Evolutionary conservation across 2,329 filamentous ascomycete genomes (phyloP).

Genomic region (Juglanconis sp.): DNA sequence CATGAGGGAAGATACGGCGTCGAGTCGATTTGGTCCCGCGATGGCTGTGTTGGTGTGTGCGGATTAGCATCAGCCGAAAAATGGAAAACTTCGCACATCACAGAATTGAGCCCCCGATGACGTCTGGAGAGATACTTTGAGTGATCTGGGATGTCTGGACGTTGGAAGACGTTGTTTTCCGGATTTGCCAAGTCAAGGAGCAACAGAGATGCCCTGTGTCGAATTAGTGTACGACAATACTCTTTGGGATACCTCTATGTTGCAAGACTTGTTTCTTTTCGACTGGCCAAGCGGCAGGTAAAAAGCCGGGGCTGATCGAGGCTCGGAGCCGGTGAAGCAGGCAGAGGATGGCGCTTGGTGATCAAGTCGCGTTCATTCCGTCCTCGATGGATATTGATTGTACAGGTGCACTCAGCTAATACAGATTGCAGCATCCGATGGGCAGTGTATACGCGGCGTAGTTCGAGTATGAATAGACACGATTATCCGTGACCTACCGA

Average conservation of each 20-base stretch:
- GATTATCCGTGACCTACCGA: too few relatives aligned
- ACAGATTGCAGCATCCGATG: too few relatives aligned
- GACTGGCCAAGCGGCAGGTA: background rate
- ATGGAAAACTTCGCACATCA: constrained; percentile 18
- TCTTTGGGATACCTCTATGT: background rate
- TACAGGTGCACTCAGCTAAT: too few relatives aligned
- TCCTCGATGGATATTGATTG: background rate
- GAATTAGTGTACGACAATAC: too few relatives aligned
- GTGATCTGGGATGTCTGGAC: too few relatives aligned
- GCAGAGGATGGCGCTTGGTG: background rate
- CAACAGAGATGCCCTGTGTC: too few relatives aligned
- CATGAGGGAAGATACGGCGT: constrained; percentile 16
- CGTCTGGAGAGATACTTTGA: too few relatives aligned
- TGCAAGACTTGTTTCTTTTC: background rate
- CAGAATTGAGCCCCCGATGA: too few relatives aligned
- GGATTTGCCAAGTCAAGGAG: too few relatives aligned
- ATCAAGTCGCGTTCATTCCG: background rate
- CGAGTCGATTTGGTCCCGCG: constrained; percentile 16
- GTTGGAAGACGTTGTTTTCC: too few relatives aligned
- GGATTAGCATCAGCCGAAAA: constrained; percentile 19
- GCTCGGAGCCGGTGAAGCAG: background rate
- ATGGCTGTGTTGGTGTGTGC: constrained; percentile 19
- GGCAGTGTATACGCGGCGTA: too few relatives aligned
- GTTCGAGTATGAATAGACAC: too few relatives aligned
- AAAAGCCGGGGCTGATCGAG: background rate